These are phyloP conservation scores for Apiospora marii DNA, from an alignment of 2,329 filamentous ascomycete genomes.

Conservation along the genomic window DNA sequence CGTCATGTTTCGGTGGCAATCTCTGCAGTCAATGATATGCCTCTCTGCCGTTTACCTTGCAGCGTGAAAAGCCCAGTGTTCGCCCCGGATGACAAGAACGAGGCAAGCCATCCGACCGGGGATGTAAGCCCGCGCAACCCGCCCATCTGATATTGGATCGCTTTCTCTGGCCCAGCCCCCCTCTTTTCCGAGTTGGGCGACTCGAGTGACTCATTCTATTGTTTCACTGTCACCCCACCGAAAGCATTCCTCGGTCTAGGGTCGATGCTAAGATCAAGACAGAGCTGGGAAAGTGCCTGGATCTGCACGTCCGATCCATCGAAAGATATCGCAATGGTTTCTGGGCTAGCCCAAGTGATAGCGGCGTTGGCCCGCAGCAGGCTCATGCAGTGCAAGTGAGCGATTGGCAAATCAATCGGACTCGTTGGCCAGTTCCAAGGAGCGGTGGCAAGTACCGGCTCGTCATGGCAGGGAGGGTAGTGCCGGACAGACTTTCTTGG, in stretches of 20 bases:
- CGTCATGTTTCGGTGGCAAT: background rate
- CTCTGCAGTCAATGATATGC: background rate
- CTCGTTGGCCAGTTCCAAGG: background rate
- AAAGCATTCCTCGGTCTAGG: background rate
- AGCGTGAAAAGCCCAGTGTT: background rate
- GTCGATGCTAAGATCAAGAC: background rate
- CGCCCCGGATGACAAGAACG: constrained; percentile 9
- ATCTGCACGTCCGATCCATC: constrained; percentile 14
- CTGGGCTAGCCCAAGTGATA: background rate
- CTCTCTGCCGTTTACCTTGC: constrained; percentile 3
- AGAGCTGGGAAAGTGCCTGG: constrained; percentile 10
- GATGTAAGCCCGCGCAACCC: background rate
- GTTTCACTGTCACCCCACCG: constrained; percentile 28
- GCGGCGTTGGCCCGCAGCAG: constrained; percentile 19
- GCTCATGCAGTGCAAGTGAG: background rate
- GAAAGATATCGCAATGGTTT: background rate
- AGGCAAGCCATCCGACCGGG: constrained; percentile 6
- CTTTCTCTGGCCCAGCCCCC: constrained; percentile 4
- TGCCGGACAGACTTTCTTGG: constrained; percentile 7
- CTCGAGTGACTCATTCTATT: constrained; percentile 33
- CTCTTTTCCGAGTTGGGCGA: constrained; percentile 20
- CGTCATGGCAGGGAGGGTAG: background rate
- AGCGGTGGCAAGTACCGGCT: constrained; percentile 15
- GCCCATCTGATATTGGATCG: background rate
- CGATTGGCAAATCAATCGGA: constrained; percentile 21